Percentiles rank a stretch among this genome's conserved stretches.
Evolutionary conservation across 1,284 basidiomycete genomes (phyloP).

Genomic region (Golubevia sp.): DNA sequence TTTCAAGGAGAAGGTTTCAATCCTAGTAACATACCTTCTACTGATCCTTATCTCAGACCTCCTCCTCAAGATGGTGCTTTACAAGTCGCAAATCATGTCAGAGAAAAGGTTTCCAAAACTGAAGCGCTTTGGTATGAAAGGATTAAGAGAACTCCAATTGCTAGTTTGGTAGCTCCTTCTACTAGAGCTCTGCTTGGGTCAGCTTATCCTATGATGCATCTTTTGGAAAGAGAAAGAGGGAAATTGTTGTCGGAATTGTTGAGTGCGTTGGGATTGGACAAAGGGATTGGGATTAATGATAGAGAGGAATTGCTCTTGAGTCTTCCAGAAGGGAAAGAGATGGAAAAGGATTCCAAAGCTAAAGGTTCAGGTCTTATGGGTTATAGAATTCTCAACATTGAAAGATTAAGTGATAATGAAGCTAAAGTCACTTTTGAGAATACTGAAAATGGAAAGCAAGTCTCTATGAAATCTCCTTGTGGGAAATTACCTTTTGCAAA

Average conservation of each 20-base stretch:
- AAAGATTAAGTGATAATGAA: conserved; percentile 15
- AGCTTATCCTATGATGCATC: conserved; percentile 47
- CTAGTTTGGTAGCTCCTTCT: conserved; percentile 23
- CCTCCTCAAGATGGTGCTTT: conserved; percentile 13
- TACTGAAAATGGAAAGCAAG: conserved; percentile 11
- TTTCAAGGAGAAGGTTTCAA: no score
- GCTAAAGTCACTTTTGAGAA: conserved; percentile 45
- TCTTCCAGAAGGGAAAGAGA: no score
- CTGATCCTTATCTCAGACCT: background rate
- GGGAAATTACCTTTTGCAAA: conserved; percentile 36
- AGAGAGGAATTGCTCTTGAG: no score
- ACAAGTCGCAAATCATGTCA: conserved; percentile 10
- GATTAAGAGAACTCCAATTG: conserved; percentile 10
- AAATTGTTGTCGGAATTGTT: conserved; percentile 45
- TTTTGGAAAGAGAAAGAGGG: conserved; percentile 33
- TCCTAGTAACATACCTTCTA: no score
- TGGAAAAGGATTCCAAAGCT: no score
- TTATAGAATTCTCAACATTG: conserved; percentile 28
- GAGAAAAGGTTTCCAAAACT: conserved; percentile 7
- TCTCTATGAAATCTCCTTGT: conserved; percentile 34
- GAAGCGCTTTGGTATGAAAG: conserved; percentile 7
- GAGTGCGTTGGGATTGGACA: conserved; percentile 32
- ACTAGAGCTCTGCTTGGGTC: conserved; percentile 42
- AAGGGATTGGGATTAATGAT: conserved; percentile 23
- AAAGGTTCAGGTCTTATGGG: conserved; percentile 48